Base-by-base conservation (phyloP, 2,329 filamentous ascomycete species). In the Fusarium illudens region DNA sequence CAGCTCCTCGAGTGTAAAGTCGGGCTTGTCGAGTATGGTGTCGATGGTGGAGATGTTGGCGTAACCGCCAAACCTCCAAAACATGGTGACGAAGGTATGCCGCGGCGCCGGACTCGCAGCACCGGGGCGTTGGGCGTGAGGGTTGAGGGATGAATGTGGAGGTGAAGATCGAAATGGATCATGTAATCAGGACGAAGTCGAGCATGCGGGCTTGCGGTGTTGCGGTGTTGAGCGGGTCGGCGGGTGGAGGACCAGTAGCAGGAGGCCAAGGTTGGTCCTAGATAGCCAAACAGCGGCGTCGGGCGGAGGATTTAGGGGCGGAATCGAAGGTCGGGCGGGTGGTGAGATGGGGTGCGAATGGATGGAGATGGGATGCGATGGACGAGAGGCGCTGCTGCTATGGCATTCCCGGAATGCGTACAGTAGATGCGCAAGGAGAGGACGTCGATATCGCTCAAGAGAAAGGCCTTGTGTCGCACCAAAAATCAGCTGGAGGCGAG, bases 61-160 rank as follows among this genome's bases (percentile, higher is more conserved):
- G 87, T 98, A 98, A 78, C 94, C 94, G 87, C 96, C 95, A 87
- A 98, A 99, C 83, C 95, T 92, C 96, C 96, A 99, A 83, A 99
- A 99, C 96, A 99, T 99, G 84, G 81, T 95, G 90, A 77, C 78
- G 75, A 74, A 58, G 66, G 71, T 74, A 69, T 65, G 72, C 74
- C 73, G 75, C 75, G 70, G 74, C 76, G 72, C 78, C 73, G 75
- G 73, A 73, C 62, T 62, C 62, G 74, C 75, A 74, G 73, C 75
- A 75, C 76, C 73, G 72, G 68, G 69, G 68, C 70, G 65, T 60
- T 63, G 67, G 62, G 62, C 58, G 66, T 57, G 50, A 65, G 54
- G 51, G 64, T 50, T 60, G 64, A 57, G 36, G 39, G 59, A 44
- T 61, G 55, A 58, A 67, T 62, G 54, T 50, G 62, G 60, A 68